Base-by-base conservation (phyloP, 1,139 yeast genomes). In the Saccharomycopsis hybrid region DNA sequence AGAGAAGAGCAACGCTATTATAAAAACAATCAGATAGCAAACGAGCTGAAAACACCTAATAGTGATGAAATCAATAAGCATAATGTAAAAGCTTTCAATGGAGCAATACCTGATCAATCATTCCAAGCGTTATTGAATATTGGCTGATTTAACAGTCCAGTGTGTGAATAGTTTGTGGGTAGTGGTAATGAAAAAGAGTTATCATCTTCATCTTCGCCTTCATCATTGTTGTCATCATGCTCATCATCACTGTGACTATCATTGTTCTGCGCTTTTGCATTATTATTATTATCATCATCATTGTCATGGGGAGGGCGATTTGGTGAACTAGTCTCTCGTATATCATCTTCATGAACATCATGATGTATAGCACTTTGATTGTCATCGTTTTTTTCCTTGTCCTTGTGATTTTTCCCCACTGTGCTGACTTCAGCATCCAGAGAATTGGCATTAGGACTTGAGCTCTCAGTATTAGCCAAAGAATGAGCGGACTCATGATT, bases 171-270 rank as follows among this genome's bases (percentile, higher is more conserved):
- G 44, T 32, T 44, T 3, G 43, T 30, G 0, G 65, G 63, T 13
- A 62, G 45, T 3, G 67, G 65, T 35, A 62, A 42, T 2, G 66
- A 62, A 47, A 64, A 61, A 2, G 67, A 64, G 45, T 62, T 63
- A 41, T 63, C 65, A 7, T 47, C 51, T 43, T 38, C 41, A 43
- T 38, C 32, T 11, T 41, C 48, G 24, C 43, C 48, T 32, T 41
- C 41, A 3, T 43, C 52, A 3, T 49, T 36, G 3, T 43, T 42
- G 1, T 31, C 31, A 4, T 40, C 46, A 11, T 48, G 31, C 29
- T 46, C 40, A 13, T 42, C 47, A 4, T n/a, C 28, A 2, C 30
- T 18, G 18, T 18, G 18, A 18, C 18, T 18, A 18, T 18, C 18
- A 18, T 18, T 18, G 18, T 18, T 18, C 18, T 18, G 18, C 18